Evolutionary conservation across 768 basidiomycete species (phyloP), one percentile per base, ranked within the genome.

Genomic region (Lactifluus piperatus): DNA sequence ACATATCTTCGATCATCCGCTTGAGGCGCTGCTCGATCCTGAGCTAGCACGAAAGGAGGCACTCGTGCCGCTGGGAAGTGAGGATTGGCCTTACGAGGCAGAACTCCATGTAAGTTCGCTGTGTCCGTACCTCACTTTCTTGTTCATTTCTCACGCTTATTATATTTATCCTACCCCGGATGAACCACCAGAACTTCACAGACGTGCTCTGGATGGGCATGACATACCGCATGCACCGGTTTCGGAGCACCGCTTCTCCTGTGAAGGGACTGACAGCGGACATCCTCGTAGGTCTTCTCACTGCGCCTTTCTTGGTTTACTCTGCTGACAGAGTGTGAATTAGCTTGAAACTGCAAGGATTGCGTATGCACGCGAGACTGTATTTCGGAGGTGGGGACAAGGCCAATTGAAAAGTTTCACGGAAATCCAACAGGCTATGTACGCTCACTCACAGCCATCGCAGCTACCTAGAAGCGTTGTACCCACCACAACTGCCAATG

Each of bases 221-320:
- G 37, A 64, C 72, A 0, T 94, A 93, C 65, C 81, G 93, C 18
- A 85, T 91, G 82, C 90, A 94, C 68, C 84, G 92, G 8, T 86
- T 95, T 66, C 80, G 89, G 36, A 84, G 86, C 3, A 77, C 76
- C 0, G 85, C 85, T 0, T 91, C 91, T 18, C 84, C 91, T 0
- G 78, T 94, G 57, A 91, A 91, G 69, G 92, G 92, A 0, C 70
- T 94, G 2, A 94, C 91, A 1, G 77, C 88, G 2, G 87, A 91
- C 63, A 88, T 94, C 14, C 72, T 94, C 52, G 90, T 91, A 63
- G 59, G 85, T 58, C 6, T 18, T 0, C 24, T 14, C 29, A 48
- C 44, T 14, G 9, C 46, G 1, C 6, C 18, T 14, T 24, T 4
- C 9, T 27, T 7, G 10, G 32, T 22, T 7, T 54, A 20, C 29